phyloP scores from a whole-genome alignment of 73 alveolate species.

The Tetrahymena thermophila region DNA sequence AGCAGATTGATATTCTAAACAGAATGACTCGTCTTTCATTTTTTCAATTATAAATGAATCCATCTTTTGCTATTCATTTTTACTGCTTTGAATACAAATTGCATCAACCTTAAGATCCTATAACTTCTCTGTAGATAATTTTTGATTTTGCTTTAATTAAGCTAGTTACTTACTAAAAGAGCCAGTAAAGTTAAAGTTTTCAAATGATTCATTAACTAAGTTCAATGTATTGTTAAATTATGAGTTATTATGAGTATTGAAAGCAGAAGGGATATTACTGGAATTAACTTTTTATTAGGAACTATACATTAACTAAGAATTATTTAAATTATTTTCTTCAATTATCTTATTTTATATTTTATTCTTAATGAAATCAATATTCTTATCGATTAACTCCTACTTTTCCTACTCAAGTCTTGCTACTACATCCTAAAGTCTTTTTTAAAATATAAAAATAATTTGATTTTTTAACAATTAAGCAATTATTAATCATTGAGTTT shows the following conservation, averaged over 20 bases:
- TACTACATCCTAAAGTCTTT: not conserved
- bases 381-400: not conserved
- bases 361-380: not conserved
- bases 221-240: not conserved
- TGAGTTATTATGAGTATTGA: not conserved
- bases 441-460: not conserved
- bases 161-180: not conserved
- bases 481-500: no score
- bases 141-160: not conserved
- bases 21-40: not conserved
- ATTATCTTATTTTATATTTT: not conserved
- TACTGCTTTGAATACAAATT: not conserved
- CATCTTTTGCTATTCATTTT: not conserved
- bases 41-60: not conserved
- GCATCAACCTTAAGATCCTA: not conserved
- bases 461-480: not conserved
- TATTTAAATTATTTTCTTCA: not conserved
- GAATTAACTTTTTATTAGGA: not conserved
- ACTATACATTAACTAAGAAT: not conserved
- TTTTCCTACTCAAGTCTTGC: not conserved
- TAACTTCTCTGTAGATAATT: not conserved
- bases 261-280: not conserved
- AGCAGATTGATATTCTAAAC: not conserved
- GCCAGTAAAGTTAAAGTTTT: not conserved
- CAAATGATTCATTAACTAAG: not conserved